Evolutionary conservation across 2,329 filamentous ascomycete genomes (phyloP).

Genomic region (Fusarium sp.): DNA sequence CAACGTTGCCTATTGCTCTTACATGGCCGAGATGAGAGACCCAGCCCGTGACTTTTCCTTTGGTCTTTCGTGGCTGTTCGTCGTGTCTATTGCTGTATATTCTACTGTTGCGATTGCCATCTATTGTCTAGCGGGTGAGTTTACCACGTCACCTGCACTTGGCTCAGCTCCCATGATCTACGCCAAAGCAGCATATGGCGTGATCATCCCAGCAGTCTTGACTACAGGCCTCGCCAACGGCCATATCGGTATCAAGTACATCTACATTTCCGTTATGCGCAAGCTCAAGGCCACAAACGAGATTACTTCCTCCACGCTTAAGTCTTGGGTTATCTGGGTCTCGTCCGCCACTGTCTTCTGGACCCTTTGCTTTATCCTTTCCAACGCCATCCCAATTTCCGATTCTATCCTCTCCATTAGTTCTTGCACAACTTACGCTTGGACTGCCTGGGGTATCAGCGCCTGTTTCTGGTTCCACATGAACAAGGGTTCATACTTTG

Average conservation of each 20-base stretch:
- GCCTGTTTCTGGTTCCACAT: constrained; percentile 30
- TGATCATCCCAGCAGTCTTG: constrained; percentile 31
- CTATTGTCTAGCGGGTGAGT: constrained; percentile 29
- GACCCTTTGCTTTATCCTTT: constrained; percentile 32
- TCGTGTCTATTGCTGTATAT: constrained; percentile 27
- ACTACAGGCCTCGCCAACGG: constrained; percentile 29
- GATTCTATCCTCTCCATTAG: constrained; percentile 36
- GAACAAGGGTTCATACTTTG: constrained; percentile 18
- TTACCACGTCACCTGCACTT: constrained; percentile 27
- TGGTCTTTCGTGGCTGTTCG: constrained; percentile 15
- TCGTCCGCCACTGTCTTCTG: constrained; percentile 25
- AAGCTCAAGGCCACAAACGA: background rate
- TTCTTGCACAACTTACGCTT: constrained; percentile 27
- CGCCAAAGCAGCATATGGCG: constrained; percentile 35
- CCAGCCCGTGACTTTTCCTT: constrained; percentile 29
- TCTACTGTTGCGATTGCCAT: constrained; percentile 23
- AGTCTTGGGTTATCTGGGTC: constrained; percentile 37
- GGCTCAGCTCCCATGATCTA: constrained; percentile 24
- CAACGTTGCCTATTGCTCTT: constrained; percentile 33
- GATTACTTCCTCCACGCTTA: constrained; percentile 7
- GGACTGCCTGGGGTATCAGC: constrained; percentile 32
- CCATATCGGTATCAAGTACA: constrained; percentile 36
- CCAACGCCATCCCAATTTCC: constrained; percentile 38
- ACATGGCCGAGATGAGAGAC: constrained; percentile 36
- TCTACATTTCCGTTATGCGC: constrained; percentile 3